phyloP scores from a whole-genome alignment of 176 grass and related monocot genomes.

The Stipa capillata region DNA sequence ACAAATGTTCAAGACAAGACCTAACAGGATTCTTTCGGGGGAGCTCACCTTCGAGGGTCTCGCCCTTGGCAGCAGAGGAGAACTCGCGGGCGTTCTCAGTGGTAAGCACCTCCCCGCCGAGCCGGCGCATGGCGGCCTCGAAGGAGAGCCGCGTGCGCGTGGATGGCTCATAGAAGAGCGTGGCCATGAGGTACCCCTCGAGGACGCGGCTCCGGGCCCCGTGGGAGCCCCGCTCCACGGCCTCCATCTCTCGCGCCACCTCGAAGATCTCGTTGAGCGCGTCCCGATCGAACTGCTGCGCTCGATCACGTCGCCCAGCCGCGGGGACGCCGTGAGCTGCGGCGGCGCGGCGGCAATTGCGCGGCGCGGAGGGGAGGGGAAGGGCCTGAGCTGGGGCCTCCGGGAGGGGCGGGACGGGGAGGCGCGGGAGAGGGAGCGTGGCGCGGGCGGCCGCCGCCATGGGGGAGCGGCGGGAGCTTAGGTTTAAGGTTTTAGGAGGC shows the following conservation, averaged over 20 bases:
- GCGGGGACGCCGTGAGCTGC: conserved; percentile 5
- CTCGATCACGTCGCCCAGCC: conserved; percentile 79
- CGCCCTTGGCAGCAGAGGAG: conserved; percentile 92
- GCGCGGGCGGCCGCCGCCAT: conserved; percentile 27
- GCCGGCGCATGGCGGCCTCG: conserved; percentile 80
- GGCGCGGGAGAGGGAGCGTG: background rate
- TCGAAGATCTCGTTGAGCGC: conserved; percentile 72
- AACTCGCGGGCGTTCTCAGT: conserved; percentile 99
- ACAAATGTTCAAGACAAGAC: background rate
- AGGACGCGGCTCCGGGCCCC: conserved; percentile 49
- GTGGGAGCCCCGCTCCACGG: conserved; percentile 45
- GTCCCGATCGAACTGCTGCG: conserved; percentile 72
- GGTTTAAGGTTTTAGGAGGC: conserved; percentile 31
- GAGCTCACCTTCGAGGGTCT: conserved; percentile 81
- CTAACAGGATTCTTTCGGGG: background rate
- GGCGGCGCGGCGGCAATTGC: background rate
- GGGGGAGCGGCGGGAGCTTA: background rate
- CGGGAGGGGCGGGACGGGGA: background rate
- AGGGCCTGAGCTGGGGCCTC: background rate
- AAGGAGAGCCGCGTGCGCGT: conserved; percentile 87
- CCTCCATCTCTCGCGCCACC: conserved; percentile 88
- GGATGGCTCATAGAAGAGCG: conserved; percentile 93
- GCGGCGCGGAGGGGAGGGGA: background rate
- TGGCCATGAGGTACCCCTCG: conserved; percentile 86
- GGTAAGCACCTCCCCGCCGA: conserved; percentile 84